phyloP scores from a whole-genome alignment of 495 filamentous ascomycete species.

The Penicillium daleae region DNA sequence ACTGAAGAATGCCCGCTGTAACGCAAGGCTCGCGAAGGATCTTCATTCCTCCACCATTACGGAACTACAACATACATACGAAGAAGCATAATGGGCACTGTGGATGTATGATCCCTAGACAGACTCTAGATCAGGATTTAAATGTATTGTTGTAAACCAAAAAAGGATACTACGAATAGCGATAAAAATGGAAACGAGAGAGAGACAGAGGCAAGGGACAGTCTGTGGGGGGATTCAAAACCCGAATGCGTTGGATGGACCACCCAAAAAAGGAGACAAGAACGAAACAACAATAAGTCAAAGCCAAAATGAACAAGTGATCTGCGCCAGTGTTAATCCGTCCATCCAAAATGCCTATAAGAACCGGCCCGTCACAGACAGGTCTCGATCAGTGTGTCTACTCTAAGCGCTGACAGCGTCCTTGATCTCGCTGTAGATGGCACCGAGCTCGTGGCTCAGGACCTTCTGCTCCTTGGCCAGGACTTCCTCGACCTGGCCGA shows the following conservation, averaged over 20 bases:
- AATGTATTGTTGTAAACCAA: conserved; percentile 30
- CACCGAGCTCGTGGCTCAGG: conserved; percentile 43
- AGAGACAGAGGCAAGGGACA: conserved; percentile 20
- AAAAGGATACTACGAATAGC: conserved; percentile 37
- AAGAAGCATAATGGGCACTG: too few species aligned
- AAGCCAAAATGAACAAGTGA: conserved; percentile 28
- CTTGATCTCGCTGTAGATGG: conserved; percentile 54
- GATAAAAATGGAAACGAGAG: conserved; percentile 21
- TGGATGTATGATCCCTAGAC: not conserved
- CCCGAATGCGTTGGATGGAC: conserved; percentile 20
- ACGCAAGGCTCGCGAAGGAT: too few species aligned
- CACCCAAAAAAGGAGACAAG: conserved; percentile 23
- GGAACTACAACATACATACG: not conserved
- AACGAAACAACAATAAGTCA: conserved; percentile 21
- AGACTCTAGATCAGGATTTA: conserved; percentile 35
- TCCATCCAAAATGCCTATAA: conserved; percentile 37
- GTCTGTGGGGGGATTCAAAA: conserved; percentile 24
- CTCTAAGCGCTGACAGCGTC: conserved; percentile 46
- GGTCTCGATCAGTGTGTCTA: conserved; percentile 21
- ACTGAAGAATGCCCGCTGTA: too few species aligned
- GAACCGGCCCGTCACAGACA: conserved; percentile 28
- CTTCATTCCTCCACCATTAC: too few species aligned
- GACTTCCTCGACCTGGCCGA: conserved; percentile 44
- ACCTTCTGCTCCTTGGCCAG: conserved; percentile 43
- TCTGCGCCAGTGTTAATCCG: conserved; percentile 40